Base-by-base conservation (phyloP, 2,329 filamentous ascomycete genomes). In the Septoria petroselini region DNA sequence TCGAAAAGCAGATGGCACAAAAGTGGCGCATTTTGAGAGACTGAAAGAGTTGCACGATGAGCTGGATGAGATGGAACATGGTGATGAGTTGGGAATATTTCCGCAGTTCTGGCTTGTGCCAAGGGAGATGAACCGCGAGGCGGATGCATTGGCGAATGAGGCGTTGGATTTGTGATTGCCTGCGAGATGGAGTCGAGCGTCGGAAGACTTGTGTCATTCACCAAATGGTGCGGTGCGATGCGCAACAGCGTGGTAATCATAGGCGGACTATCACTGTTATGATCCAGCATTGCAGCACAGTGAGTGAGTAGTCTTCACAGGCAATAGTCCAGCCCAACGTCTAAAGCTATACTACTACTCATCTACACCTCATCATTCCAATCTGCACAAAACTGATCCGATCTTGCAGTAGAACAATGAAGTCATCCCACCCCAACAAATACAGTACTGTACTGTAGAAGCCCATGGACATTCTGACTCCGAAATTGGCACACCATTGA, bases 401-500 rank as follows among this genome's bases (percentile, higher is more conserved):
- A n/a, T n/a, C n/a, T n/a, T n/a, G n/a, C n/a, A n/a, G n/a, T n/a
- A n/a, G n/a, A n/a, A n/a, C n/a, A n/a, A n/a, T n/a, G n/a, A n/a
- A n/a, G n/a, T n/a, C n/a, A n/a, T n/a, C n/a, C n/a, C n/a, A n/a
- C n/a, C n/a, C n/a, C n/a, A n/a, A n/a, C n/a, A n/a, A n/a, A n/a
- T n/a, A n/a, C n/a, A n/a, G n/a, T n/a, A n/a, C n/a, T n/a, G n/a
- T n/a, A n/a, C n/a, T n/a, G n/a, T 31, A 30, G 31, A 35, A 35
- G 11, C 19, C 35, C 41, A 12, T 44, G 31, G 41, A 44, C 19
- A 7, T 27, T 14, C 33, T 27, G 41, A 21, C 31, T 12, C 42
- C 48, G 37, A 47, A 35, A 42, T 42, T 52, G 38, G 42, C 29
- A 52, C 18, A 21, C 14, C n/a, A 27, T 15, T 19, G 12, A 37